Percentiles rank a stretch among this genome's conserved stretches.
These are phyloP conservation scores for Fusarium sp. DNA, from an alignment of 2,329 filamentous ascomycete genomes.

Conservation along the genomic window DNA sequence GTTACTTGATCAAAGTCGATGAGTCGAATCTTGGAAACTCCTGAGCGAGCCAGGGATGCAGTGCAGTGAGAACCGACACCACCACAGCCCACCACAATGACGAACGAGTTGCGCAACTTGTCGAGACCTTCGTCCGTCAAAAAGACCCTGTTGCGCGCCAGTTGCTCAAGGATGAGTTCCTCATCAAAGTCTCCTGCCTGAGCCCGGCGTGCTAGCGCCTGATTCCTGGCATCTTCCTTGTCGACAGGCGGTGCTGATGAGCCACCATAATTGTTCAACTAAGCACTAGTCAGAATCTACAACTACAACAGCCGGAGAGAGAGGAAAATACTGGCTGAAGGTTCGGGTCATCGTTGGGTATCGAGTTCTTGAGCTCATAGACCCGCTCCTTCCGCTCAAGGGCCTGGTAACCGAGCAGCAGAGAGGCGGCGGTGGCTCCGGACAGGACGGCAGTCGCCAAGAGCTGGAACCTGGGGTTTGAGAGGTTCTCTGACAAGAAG, in stretches of 20 bases:
- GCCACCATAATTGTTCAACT: slow-evolving; percentile 73
- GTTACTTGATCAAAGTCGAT: slow-evolving; percentile 99
- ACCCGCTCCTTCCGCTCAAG: slow-evolving; percentile 67
- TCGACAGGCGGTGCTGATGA: slow-evolving; percentile 61
- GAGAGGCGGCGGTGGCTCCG: slow-evolving; percentile 69
- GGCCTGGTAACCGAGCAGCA: slow-evolving; percentile 72
- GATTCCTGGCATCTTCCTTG: slow-evolving; percentile 71
- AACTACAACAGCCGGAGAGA: not conserved
- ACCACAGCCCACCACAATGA: slow-evolving; percentile 92
- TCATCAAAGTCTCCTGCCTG: slow-evolving; percentile 74
- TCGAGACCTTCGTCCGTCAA: slow-evolving; percentile 83
- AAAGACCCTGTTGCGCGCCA: slow-evolving; percentile 93
- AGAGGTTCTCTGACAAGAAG: slow-evolving; percentile 57
- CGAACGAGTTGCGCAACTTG: slow-evolving; percentile 83
- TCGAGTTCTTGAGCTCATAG: slow-evolving; percentile 69
- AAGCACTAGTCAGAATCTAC: slow-evolving; percentile 39
- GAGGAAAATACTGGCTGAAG: slow-evolving; percentile 34
- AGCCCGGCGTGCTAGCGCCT: slow-evolving; percentile 68
- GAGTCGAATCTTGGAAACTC: slow-evolving; percentile 86
- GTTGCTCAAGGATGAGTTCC: slow-evolving; percentile 92
- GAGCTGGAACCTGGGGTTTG: slow-evolving; percentile 69
- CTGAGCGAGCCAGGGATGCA: slow-evolving; percentile 87
- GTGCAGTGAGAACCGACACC: slow-evolving; percentile 95
- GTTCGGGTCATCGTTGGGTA: slow-evolving; percentile 54
- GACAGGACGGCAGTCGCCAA: slow-evolving; percentile 77